Base-by-base conservation (phyloP, 129 eudicot species). In the Tagetes patula region DNA sequence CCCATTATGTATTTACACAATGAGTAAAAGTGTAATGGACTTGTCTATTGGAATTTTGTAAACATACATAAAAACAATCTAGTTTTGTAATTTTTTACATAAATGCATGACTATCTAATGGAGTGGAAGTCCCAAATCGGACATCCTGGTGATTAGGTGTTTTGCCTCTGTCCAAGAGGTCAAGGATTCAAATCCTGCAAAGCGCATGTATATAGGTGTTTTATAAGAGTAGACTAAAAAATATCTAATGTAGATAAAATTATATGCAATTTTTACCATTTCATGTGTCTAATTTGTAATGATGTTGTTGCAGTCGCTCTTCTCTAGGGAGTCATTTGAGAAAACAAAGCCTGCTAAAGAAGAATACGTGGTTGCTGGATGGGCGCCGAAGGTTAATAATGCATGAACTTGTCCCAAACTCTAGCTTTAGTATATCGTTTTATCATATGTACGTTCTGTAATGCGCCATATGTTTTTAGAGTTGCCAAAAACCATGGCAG, bases 321-420 rank as follows among this genome's bases (percentile, higher is more conserved):
- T 84, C 70, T 71, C 88, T 54, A 78, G 77, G 34, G 88, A 79
- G 81, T 84, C 92, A 3, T 91, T 91, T 67, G 75, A 76, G 86
- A 91, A 91, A 71, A 91, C 95, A 12, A 76, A 74, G 55, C 71
- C 89, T 72, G 81, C 84, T 33, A 80, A 89, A 71, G 88, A 88
- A 64, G 88, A 88, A 46, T 39, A 80, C 33, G 83, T 88, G 42
- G 20, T 85, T 81, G 95, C 90, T 30, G 95, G 93, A 63, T 87
- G 93, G 89, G 87, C 75, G 8, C 84, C 86, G 13, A 87, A 87
- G 77, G 83, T 87, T 48, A 84, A 81, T 55, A 84, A 79, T 55
- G 70, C 88, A 75, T 87, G 88, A 87, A 80, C 41, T 45, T 13
- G 12, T 67, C 39, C 74, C 38, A 76, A 64, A 27, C 47, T 83